A percentile compares a stretch with the other conserved stretches of the same genome.
These are phyloP conservation scores for Gossypium aridum DNA, from an alignment of 441 rosid genomes.

Conservation along the genomic window DNA sequence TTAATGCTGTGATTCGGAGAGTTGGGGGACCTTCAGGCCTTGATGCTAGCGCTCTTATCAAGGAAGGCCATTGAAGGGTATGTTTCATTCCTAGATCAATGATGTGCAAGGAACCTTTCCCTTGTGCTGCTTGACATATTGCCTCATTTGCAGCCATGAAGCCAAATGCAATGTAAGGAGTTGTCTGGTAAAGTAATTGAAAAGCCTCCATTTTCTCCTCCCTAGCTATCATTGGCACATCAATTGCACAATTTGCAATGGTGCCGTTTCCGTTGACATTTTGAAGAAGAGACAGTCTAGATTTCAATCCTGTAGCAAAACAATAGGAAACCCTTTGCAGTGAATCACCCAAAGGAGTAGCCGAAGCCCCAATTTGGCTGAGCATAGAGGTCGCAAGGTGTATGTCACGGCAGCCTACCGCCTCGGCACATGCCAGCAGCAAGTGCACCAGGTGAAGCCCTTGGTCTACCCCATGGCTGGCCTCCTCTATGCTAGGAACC, in stretches of 20 bases:
- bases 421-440: constrained; percentile 64
- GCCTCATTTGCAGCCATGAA: constrained; percentile 71
- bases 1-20: constrained; percentile 43
- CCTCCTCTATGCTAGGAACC: constrained; percentile 25
- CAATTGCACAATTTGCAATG: constrained; percentile 18
- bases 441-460: constrained; percentile 65
- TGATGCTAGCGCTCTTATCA: constrained; percentile 49
- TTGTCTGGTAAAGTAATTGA: constrained; percentile 48
- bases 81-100: constrained; percentile 55
- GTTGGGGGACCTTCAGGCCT: constrained; percentile 46
- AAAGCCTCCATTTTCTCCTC: constrained; percentile 56
- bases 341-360: constrained; percentile 42
- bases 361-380: constrained; percentile 39
- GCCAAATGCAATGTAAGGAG: constrained; percentile 60
- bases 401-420: constrained; percentile 51
- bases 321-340: constrained; percentile 56
- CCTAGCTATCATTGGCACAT: constrained; percentile 22
- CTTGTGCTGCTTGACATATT: constrained; percentile 49
- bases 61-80: constrained; percentile 59
- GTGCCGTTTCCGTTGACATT: constrained; percentile 37
- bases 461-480: constrained; percentile 44
- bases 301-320: constrained; percentile 46
- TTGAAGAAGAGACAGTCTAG: constrained; percentile 47
- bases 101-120: constrained; percentile 38
- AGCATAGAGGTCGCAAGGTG: constrained; percentile 48